A percentile compares a stretch with the other conserved stretches of the same genome.
phyloP scores from a whole-genome alignment of 768 basidiomycete genomes.

The Termitomyces sp. region DNA sequence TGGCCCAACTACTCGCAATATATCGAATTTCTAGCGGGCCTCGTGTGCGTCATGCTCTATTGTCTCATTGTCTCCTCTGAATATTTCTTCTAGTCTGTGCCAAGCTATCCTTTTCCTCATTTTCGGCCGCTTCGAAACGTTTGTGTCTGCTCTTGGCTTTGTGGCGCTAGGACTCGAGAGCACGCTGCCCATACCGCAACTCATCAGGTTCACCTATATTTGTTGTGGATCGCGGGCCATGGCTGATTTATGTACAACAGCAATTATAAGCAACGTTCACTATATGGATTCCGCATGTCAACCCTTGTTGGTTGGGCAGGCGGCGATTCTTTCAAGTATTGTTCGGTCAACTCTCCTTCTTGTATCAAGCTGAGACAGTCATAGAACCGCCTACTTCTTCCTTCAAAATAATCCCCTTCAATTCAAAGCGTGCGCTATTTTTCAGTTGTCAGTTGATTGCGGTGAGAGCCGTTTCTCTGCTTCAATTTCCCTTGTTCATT shows the following conservation, averaged over 20 bases:
- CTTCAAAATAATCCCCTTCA: constrained; percentile 67
- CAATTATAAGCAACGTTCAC: constrained; percentile 73
- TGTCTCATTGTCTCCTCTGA: neutral
- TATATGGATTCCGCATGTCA: constrained; percentile 83
- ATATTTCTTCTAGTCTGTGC: constrained; percentile 41
- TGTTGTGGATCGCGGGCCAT: neutral
- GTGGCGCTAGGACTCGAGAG: constrained; percentile 80
- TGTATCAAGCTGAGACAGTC: neutral
- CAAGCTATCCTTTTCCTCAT: constrained; percentile 75
- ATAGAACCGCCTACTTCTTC: constrained; percentile 80
- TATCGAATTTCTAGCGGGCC: constrained; percentile 76
- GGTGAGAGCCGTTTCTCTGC: constrained; percentile 39
- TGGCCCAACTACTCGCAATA: constrained; percentile 78
- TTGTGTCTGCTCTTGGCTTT: constrained; percentile 66
- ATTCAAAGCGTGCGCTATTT: constrained; percentile 80
- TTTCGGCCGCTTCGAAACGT: constrained; percentile 59
- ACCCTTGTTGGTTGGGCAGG: constrained; percentile 82
- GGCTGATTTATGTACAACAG: constrained; percentile 36
- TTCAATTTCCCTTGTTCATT: neutral
- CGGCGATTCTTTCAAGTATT: constrained; percentile 83
- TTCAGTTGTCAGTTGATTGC: constrained; percentile 76
- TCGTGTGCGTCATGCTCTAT: constrained; percentile 52
- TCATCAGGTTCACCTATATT: constrained; percentile 56
- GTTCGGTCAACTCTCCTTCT: constrained; percentile 2
- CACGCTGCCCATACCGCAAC: constrained; percentile 81